Evolutionary conservation across 495 filamentous ascomycete genomes (phyloP), one percentile per base, ranked within the genome.

Genomic region (Penicillium coprophilum): DNA sequence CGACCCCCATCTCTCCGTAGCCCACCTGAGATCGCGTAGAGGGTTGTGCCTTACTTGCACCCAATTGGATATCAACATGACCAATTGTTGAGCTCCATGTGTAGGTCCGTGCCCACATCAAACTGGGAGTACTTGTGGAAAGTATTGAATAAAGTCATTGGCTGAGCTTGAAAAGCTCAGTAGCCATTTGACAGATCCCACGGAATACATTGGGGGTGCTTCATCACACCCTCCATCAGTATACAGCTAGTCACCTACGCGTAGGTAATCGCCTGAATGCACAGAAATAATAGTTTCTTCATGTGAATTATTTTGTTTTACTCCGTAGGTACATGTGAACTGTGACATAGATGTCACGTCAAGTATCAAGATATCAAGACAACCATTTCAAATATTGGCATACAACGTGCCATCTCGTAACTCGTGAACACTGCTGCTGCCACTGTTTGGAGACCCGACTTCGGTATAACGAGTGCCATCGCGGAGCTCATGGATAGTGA

Each of bases 351-450:
- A 30, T 1, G 4, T 5, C n/a, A 31, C 19, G 8, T 11, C 9
- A 7, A 47, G 28, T 9, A 46, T 46, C 23, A 46, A 46, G 23
- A 38, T 38, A 17, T 38, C n/a, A n/a, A 52, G 6, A 20, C 6
- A 6, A 21, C 34, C 34, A 38, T 32, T 27, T 74, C 59, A 73
- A 46, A 69, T 41, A 66, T 77, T 70, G 4, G 72, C 71, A 60
- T 79, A 78, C 23, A 75, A 65, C 9, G 77, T 80, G 0, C 78
- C 78, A 64, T 79, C 71, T 7, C 71, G 65, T 39, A 79, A 61
- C 40, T 77, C 75, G 62, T 80, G 74, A 21, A 80, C 71, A 52
- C 68, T 71, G 34, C 60, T 74, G 23, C 55, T 46, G 9, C 52
- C 15, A 46, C 41, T 61, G 38, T 61, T 67, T 28, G 67, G 65